A percentile compares a stretch with the other conserved stretches of the same genome.
These are phyloP conservation scores for Salix koriyanagi DNA, from an alignment of 345 rosid genomes.

Conservation along the genomic window DNA sequence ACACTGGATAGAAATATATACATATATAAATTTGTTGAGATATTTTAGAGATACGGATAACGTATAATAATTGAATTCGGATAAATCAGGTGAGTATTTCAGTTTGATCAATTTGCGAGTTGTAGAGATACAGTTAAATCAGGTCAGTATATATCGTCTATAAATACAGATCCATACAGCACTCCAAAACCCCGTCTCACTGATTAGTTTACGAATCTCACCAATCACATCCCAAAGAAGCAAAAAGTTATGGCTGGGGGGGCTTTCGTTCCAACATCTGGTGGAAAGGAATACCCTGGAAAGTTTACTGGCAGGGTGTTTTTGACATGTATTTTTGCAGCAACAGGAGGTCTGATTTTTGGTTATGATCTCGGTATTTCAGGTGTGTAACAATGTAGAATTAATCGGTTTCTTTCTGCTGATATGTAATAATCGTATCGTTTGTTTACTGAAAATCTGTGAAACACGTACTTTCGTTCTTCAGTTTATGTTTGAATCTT, in stretches of 20 bases:
- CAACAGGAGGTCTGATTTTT: constrained; percentile 37
- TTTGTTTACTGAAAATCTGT: background rate
- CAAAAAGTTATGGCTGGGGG: constrained; percentile 35
- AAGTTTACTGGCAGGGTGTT: constrained; percentile 23
- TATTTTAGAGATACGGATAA: background rate
- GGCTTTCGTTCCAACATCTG: constrained; percentile 2
- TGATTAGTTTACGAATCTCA: background rate
- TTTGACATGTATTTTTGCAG: constrained; percentile 29
- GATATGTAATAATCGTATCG: too few species aligned
- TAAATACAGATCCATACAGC: background rate
- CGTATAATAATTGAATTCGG: background rate
- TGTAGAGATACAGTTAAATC: background rate
- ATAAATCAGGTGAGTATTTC: too few species aligned
- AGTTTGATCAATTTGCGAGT: background rate
- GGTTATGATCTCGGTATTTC: constrained; percentile 50
- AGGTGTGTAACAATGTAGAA: constrained; percentile 16
- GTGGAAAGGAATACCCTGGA: constrained; percentile 29
- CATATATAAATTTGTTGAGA: too few species aligned
- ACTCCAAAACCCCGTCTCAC: too few species aligned
- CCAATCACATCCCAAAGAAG: background rate
- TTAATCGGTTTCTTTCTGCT: too few species aligned
- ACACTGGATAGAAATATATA: background rate
- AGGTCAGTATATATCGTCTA: background rate
- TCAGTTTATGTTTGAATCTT: background rate
- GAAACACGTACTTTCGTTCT: background rate